Evolutionary conservation across 768 basidiomycete species (phyloP), one percentile per base, ranked within the genome.

Genomic region (Megacollybia marginata): DNA sequence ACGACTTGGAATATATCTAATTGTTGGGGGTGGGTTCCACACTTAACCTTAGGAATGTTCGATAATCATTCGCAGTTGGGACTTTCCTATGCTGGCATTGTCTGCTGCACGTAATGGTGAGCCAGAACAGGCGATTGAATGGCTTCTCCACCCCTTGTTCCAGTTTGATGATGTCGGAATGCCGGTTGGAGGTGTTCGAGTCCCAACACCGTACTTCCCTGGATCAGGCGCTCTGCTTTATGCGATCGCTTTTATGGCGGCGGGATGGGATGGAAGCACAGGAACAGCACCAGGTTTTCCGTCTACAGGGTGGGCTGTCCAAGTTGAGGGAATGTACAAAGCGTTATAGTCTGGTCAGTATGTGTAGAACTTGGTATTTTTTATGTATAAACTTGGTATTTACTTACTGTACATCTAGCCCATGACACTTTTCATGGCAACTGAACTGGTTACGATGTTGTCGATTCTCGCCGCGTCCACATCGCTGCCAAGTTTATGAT

Each of bases 51-150:
- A 15, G 9, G 8, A 13, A 32, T 9, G n/a, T 12, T 6, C 13
- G 11, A 11, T 18, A 23, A 18, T 20, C 31, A 23, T 42, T 34
- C 33, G 6, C 51, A 78, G 78, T 33, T 82, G 79, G 80, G 80
- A 81, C 57, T 81, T 80, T 54, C 77, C 78, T 0, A 75, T 80
- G 73, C 71, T 81, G 2, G 79, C 79, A 0, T 80, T 82, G 76
- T 77, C 75, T 2, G 79, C 80, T 10, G 79, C 79, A 16, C 67
- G 79, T 2, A 74, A 74, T 42, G 74, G 75, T 5, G 65, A 79
- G 31, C 57, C 67, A 5, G 70, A 72, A 35, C 63, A 74, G 54
- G 80, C 79, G 0, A 55, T 82, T 5, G 73, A 78, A 23, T 81
- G 75, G 75, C 63, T 80, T 16, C 65, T 82, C 7, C 64, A 79